Evolutionary conservation across 768 basidiomycete species (phyloP).

Genomic region (Psilocybe tampanensis): DNA sequence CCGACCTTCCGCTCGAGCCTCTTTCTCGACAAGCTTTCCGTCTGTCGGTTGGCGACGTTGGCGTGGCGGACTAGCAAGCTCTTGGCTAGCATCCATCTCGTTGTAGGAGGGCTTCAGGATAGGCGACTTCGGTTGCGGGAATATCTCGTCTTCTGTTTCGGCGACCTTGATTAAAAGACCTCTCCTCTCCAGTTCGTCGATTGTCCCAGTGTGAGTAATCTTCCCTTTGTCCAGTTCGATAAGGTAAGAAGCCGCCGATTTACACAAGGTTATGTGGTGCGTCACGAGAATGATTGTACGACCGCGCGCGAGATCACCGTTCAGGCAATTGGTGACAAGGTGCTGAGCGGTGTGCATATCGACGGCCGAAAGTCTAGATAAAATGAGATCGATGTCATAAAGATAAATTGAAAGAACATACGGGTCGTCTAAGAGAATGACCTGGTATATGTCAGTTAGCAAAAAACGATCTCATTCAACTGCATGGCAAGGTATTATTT

Average conservation of each 20-base stretch:
- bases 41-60: conserved; percentile 18
- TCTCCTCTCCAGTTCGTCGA: conserved; percentile 45
- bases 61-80: conserved; percentile 1
- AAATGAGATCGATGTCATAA: neutral
- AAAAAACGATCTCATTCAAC: neutral
- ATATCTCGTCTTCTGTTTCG: conserved; percentile 46
- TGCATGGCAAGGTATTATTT: conserved; percentile 5
- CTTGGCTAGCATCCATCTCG: conserved; percentile 18
- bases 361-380: conserved; percentile 60
- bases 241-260: conserved; percentile 68
- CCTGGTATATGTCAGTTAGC: conserved; percentile 30
- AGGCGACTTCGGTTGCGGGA: conserved; percentile 24
- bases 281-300: conserved; percentile 84
- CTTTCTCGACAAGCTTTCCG: conserved; percentile 64
- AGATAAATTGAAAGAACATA: conserved; percentile 32
- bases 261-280: conserved; percentile 76
- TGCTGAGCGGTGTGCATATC: conserved; percentile 80
- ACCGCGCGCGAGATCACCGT: conserved; percentile 58
- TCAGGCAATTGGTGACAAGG: conserved; percentile 64
- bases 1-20: conserved; percentile 66
- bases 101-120: conserved; percentile 5
- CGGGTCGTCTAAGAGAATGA: conserved; percentile 73
- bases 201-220: conserved; percentile 51
- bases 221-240: conserved; percentile 58
- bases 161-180: conserved; percentile 49